phyloP scores from a whole-genome alignment of 192 early-diverging fungal genomes.

The Gigaspora rosea region DNA sequence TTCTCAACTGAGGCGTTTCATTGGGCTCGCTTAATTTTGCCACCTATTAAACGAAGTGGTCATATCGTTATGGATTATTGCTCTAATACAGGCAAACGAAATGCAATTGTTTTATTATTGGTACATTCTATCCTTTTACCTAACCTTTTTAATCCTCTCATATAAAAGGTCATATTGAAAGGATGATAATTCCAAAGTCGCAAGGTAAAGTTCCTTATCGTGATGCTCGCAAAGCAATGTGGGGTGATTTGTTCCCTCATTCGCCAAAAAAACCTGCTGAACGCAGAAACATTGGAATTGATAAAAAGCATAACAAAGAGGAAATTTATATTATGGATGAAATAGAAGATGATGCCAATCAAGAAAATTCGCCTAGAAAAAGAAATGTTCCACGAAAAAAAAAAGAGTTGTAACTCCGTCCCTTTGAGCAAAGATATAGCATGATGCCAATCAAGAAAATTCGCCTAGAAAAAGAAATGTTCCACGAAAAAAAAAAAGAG shows the following conservation, averaged over 20 bases:
- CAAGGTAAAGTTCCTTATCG: constrained; percentile 69
- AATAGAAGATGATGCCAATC: too few species aligned
- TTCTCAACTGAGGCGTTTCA: constrained; percentile 38
- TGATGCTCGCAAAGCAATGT: constrained; percentile 74
- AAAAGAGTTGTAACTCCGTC: too few species aligned
- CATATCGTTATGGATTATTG: constrained; percentile 77
- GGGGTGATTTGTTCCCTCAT: constrained; percentile 87
- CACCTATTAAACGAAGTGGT: constrained; percentile 75
- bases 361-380: too few species aligned
- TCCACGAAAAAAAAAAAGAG: too few species aligned
- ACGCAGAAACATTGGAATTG: not conserved
- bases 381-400: too few species aligned
- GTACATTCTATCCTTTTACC: not conserved
- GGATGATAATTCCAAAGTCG: constrained; percentile 69
- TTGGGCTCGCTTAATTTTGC: constrained; percentile 74
- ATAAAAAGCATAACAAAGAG: not conserved
- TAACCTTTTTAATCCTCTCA: not conserved
- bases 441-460: too few species aligned
- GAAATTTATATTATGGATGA: not conserved
- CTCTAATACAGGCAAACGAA: constrained; percentile 42
- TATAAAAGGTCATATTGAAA: constrained; percentile 53
- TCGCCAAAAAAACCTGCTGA: constrained; percentile 53
- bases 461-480: too few species aligned
- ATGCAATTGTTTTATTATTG: not conserved
- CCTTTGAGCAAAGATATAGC: too few species aligned